A percentile compares a stretch with the other conserved stretches of the same genome.
Evolutionary conservation across 768 basidiomycete species (phyloP).

Genomic region (Phlebiopsis flavidoalba): DNA sequence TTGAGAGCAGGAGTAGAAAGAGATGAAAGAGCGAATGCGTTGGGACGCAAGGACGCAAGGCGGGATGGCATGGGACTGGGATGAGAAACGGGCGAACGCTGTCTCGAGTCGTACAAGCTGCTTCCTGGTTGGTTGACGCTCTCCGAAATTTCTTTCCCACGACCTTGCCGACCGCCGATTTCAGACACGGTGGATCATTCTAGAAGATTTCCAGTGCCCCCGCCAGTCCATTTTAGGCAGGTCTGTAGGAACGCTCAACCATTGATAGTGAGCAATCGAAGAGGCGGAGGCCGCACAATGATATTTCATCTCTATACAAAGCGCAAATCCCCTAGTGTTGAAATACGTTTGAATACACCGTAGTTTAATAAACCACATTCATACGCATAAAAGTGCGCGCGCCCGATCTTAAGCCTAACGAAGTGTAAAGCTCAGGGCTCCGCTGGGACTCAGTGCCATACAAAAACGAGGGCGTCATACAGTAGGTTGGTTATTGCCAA

Average conservation of each 20-base stretch:
- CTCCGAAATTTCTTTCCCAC: constrained; percentile 13
- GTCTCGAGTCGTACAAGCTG: background rate
- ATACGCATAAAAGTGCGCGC: no score
- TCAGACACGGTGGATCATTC: constrained; percentile 11
- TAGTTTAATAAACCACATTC: no score
- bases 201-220: constrained; percentile 8
- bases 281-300: background rate
- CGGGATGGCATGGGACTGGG: constrained; percentile 7
- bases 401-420: background rate
- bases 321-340: no score
- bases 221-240: background rate
- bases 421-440: background rate
- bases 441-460: background rate
- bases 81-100: background rate
- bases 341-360: no score
- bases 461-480: background rate
- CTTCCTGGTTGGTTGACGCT: background rate
- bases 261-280: background rate
- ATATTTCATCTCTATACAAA: background rate
- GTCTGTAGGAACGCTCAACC: background rate
- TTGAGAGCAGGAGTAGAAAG: constrained; percentile 55
- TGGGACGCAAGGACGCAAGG: constrained; percentile 27
- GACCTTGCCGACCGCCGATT: background rate
- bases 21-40: constrained; percentile 46
- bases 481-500: background rate